These are phyloP conservation scores for Lipomyces starkeyi DNA, from an alignment of 805 yeast genomes.

Conservation along the genomic window DNA sequence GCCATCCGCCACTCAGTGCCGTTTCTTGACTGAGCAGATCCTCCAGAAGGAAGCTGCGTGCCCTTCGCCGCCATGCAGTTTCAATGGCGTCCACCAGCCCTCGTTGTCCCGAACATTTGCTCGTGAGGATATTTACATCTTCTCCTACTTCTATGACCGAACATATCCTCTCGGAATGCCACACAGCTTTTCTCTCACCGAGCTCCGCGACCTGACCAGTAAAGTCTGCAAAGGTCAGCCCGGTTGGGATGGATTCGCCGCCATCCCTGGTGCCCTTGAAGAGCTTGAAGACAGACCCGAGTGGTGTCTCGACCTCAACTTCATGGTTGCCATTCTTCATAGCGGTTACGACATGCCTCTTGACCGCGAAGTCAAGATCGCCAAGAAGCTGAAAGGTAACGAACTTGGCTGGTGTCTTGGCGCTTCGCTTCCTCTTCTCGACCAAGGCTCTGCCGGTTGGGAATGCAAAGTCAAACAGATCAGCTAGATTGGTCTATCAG, in stretches of 20 bases:
- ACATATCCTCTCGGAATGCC: conserved; percentile 97
- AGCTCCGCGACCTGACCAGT: conserved; percentile 78
- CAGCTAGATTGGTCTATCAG: conserved; percentile 9
- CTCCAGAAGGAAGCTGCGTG: conserved; percentile 85
- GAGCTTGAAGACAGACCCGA: conserved; percentile 79
- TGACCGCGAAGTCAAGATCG: conserved; percentile 87
- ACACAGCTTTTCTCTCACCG: conserved; percentile 80
- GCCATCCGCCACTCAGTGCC: conserved; percentile 83
- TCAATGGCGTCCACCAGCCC: conserved; percentile 98
- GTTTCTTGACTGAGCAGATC: conserved; percentile 78
- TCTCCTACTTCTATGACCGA: conserved; percentile 95
- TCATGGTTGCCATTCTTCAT: conserved; percentile 87
- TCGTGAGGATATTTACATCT: conserved; percentile 77
- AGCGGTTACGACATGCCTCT: conserved; percentile 97
- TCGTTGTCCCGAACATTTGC: conserved; percentile 80
- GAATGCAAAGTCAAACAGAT: conserved; percentile 54
- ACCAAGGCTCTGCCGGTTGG: conserved; percentile 67
- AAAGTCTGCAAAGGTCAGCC: conserved; percentile 84
- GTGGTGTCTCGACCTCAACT: conserved; percentile 92
- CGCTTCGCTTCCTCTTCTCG: conserved; percentile 90
- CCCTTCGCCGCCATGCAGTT: conserved; percentile 81
- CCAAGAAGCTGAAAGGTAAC: conserved; percentile 83
- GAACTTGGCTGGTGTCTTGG: conserved; percentile 99
- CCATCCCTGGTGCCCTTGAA: conserved; percentile 69
- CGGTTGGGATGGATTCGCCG: conserved; percentile 72